Evolutionary conservation across 169 alveolate species (phyloP), one percentile per base, ranked within the genome.

Genomic region (Eimeria praecox): DNA sequence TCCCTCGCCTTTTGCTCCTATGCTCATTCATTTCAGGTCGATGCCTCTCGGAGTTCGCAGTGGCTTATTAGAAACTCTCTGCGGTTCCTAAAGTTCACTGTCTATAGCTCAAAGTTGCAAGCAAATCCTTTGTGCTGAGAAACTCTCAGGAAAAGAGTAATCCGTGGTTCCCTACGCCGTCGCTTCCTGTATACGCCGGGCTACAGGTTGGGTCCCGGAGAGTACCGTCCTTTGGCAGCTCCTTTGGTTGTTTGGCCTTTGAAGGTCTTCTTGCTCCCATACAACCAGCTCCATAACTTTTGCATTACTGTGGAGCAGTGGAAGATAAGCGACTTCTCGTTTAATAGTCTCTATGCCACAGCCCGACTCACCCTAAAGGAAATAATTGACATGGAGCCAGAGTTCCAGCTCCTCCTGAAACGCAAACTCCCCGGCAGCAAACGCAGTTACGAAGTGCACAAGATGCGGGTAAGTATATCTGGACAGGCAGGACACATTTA

Each of bases 401-500:
- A 96, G 90, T 94, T 96, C 33, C 95, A 90, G 66, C 92, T 96
- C 62, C 71, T 96, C 54, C 89, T 96, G 35, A 94, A 95, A 71
- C 90, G 96, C 46, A 94, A 93, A 66, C 86, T 96, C 8, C 96
- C 97, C n/a, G 96, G 94, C 22, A 92, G 88, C 52, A 96, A 95
- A 90, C 95, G 95, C 42, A 96, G 97, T 91, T 95, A 94, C 95
- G 97, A 96, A 94, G 97, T 96, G 1, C 97, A 95, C 88, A 95
- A 96, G 90, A 62, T 95, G 77, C 95, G 97, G 71, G 97, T 96
- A 78, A 96, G 92, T 20, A 9, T n/a, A 30, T 33, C 54, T 35
- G 46, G 22, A 14, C 78, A n/a, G 16, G 30, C 78, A 66, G 62
- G 18, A 1, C 62, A 52, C 24, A 20, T 52, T 12, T 20, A 12